phyloP scores from a whole-genome alignment of 768 basidiomycete species.

The Rhodotorula toruloides region DNA sequence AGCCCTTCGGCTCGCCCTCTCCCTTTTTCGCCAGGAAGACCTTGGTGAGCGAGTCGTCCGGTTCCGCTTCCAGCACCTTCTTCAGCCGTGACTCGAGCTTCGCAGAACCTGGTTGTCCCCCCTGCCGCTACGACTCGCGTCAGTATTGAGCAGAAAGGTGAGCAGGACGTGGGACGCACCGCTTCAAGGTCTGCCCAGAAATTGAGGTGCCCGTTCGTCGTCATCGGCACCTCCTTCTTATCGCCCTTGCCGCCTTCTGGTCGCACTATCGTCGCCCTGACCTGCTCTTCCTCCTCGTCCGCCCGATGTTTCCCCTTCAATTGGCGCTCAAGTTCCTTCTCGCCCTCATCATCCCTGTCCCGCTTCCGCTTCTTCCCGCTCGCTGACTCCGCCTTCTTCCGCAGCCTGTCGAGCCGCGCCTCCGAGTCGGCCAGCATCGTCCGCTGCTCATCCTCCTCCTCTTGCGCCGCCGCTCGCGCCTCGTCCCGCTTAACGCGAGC shows the following conservation, averaged over 20 bases:
- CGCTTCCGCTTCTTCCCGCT: not conserved
- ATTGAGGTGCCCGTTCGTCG: constrained; percentile 29
- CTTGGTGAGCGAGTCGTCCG: constrained; percentile 23
- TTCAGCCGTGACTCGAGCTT: not conserved
- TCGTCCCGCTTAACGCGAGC: constrained; percentile 35
- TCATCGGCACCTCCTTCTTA: constrained; percentile 7
- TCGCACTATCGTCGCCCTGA: not conserved
- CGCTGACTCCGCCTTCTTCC: not conserved
- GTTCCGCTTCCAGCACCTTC: constrained; percentile 7
- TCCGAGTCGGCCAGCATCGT: constrained; percentile 24
- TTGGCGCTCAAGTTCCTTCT: constrained; percentile 18
- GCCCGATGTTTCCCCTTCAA: not conserved
- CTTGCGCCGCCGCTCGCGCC: constrained; percentile 5
- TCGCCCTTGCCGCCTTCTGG: not conserved
- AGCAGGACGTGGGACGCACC: not conserved
- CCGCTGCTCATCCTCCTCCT: constrained; percentile 10
- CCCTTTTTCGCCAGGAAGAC: constrained; percentile 33
- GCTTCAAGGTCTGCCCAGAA: constrained; percentile 37
- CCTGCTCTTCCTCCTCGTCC: not conserved
- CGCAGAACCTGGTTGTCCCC: not conserved
- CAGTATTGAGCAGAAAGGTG: not conserved
- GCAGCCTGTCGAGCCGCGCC: constrained; percentile 31
- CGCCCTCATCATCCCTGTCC: constrained; percentile 9
- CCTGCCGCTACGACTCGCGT: not conserved
- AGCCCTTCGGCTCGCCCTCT: constrained; percentile 29